phyloP scores from a whole-genome alignment of 305 asterid species.

The Solanum hybrid region DNA sequence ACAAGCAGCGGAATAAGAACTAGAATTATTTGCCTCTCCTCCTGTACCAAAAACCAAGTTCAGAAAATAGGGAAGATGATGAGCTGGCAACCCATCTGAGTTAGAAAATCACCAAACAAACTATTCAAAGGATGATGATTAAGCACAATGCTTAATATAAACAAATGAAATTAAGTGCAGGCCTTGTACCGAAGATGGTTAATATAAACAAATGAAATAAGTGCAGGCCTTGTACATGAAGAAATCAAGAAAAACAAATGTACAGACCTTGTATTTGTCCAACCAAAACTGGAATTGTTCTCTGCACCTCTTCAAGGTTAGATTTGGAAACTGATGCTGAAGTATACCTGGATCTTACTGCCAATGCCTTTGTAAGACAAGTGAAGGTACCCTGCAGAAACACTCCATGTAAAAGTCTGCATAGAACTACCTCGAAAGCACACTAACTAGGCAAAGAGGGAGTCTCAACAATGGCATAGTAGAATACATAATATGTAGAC shows the following conservation, averaged over 20 bases:
- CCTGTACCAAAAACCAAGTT: neutral
- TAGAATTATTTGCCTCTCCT: neutral
- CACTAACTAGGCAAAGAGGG: neutral
- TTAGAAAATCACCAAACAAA: neutral
- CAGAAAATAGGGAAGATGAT: neutral
- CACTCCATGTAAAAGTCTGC: conserved; percentile 7
- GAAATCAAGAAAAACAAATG: neutral
- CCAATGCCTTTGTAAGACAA: conserved; percentile 34
- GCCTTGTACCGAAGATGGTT: neutral
- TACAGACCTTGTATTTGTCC: conserved; percentile 41
- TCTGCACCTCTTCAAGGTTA: conserved; percentile 28
- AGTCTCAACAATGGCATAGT: neutral
- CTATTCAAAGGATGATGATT: neutral
- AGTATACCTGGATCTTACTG: conserved; percentile 26
- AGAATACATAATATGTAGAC: neutral
- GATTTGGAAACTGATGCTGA: conserved; percentile 30
- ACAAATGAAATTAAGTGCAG: neutral
- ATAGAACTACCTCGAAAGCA: neutral
- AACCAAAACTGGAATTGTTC: conserved; percentile 26
- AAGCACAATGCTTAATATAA: neutral
- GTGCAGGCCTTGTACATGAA: neutral
- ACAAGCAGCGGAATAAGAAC: neutral
- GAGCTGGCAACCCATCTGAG: neutral
- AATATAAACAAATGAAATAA: neutral
- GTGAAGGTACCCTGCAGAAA: conserved; percentile 43